A percentile compares a stretch with the other conserved stretches of the same genome.
Evolutionary conservation across 163 green algal genomes (phyloP).

Genomic region (Scenedesmus sp.): DNA sequence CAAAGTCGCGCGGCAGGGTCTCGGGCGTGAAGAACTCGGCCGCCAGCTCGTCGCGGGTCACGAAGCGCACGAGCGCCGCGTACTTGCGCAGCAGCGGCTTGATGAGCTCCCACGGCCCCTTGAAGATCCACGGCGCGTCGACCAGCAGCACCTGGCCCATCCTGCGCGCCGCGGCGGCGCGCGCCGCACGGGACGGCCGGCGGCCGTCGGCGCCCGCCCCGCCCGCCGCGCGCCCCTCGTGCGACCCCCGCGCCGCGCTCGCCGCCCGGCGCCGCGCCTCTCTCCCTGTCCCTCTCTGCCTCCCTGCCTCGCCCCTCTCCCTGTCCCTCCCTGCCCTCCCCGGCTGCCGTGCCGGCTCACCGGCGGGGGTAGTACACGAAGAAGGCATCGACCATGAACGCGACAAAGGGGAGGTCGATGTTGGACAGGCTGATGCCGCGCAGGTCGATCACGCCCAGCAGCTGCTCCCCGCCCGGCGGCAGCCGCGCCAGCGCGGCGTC

Average conservation of each 20-base stretch:
- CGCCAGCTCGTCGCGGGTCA: slow-evolving; percentile 63
- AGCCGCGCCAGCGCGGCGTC: slow-evolving; percentile 68
- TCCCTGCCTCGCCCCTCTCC: too few relatives aligned
- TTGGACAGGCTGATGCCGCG: slow-evolving; percentile 76
- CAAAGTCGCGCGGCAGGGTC: slow-evolving; percentile 74
- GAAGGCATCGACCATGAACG: slow-evolving; percentile 82
- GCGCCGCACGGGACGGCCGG: too few relatives aligned
- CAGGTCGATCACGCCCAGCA: slow-evolving; percentile 87
- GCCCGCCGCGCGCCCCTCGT: too few relatives aligned
- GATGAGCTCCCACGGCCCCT: slow-evolving; percentile 75
- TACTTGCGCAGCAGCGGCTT: slow-evolving; percentile 90
- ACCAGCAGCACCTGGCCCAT: slow-evolving; percentile 89
- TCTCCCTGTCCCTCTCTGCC: too few relatives aligned
- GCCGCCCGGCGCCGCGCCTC: too few relatives aligned
- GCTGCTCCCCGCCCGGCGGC: slow-evolving; percentile 63
- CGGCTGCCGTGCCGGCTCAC: slow-evolving; percentile 28
- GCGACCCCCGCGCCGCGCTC: too few relatives aligned
- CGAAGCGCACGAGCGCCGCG: slow-evolving; percentile 73
- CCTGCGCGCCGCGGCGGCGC: slow-evolving; percentile 35
- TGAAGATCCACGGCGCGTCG: slow-evolving; percentile 89
- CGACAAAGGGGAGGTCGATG: slow-evolving; percentile 80
- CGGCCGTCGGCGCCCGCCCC: too few relatives aligned
- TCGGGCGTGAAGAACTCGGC: slow-evolving; percentile 74
- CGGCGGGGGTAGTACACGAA: slow-evolving; percentile 67
- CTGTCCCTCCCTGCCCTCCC: too few relatives aligned